Evolutionary conservation across 192 early-diverging fungal species (phyloP).

Genomic region (Jimgerdemannia lactiflua): DNA sequence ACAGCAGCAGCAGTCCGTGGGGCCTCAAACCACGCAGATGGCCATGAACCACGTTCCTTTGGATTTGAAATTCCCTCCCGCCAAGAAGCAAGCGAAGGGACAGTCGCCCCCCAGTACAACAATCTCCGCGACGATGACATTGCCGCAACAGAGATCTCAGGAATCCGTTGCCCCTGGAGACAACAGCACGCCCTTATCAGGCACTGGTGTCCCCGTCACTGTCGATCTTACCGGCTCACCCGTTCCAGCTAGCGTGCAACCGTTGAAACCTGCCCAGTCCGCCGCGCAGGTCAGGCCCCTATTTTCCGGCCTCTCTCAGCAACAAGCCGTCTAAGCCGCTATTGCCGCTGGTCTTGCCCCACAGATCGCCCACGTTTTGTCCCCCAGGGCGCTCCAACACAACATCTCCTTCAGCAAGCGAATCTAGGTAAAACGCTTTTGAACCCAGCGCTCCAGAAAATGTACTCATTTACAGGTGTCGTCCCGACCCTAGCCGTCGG

Average conservation of each 20-base stretch:
- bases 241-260: background rate
- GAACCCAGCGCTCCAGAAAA: background rate
- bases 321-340: background rate
- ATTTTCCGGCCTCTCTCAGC: background rate
- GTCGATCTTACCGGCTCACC: background rate
- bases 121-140: background rate
- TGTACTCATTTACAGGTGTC: too few relatives aligned
- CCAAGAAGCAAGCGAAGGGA: background rate
- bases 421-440: background rate
- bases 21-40: background rate
- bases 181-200: background rate
- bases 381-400: background rate
- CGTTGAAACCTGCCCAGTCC: background rate
- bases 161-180: background rate
- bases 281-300: background rate
- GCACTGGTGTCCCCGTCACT: background rate
- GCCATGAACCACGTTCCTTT: background rate
- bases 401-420: background rate
- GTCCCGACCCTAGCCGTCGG: too few relatives aligned
- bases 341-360: background rate
- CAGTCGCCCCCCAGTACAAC: background rate
- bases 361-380: background rate
- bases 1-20: background rate
- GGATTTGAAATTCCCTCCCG: background rate
- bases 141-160: background rate